Percentiles rank a stretch among this genome's conserved stretches.
Evolutionary conservation across 352 stramenopile species (phyloP).

Genomic region (Ophiocytium majus): DNA sequence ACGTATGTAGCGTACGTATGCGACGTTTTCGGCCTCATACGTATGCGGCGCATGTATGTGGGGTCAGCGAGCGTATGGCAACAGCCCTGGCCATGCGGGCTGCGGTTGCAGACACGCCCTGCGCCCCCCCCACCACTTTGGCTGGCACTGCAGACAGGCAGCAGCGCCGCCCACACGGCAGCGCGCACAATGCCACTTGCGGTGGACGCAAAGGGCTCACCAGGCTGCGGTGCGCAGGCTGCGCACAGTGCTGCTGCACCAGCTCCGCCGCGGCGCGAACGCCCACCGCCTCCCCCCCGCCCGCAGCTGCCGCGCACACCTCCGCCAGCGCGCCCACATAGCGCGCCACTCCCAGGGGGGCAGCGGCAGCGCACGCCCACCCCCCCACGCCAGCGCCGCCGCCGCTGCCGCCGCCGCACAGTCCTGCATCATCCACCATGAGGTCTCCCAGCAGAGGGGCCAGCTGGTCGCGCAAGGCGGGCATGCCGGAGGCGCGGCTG

Average conservation of each 20-base stretch:
- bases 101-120: no score
- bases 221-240: not conserved
- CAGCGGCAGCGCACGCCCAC: constrained; percentile 28
- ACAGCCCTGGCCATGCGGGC: no score
- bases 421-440: not conserved
- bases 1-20: no score
- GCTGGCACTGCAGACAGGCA: no score
- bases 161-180: no score
- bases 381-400: not conserved
- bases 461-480: not conserved
- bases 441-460: not conserved
- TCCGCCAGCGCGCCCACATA: constrained; percentile 22
- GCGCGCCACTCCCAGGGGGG: constrained; percentile 25
- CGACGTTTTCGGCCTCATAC: no score
- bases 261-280: not conserved
- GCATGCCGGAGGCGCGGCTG: not conserved
- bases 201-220: no score
- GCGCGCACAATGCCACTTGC: no score
- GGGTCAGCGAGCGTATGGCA: no score
- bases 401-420: not conserved
- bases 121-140: no score
- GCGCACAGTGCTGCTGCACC: not conserved
- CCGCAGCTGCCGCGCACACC: constrained; percentile 30
- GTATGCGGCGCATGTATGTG: no score
- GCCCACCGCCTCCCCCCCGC: constrained; percentile 26